Evolutionary conservation across 345 rosid genomes (phyloP).

Genomic region (Microthlaspi erraticum): DNA sequence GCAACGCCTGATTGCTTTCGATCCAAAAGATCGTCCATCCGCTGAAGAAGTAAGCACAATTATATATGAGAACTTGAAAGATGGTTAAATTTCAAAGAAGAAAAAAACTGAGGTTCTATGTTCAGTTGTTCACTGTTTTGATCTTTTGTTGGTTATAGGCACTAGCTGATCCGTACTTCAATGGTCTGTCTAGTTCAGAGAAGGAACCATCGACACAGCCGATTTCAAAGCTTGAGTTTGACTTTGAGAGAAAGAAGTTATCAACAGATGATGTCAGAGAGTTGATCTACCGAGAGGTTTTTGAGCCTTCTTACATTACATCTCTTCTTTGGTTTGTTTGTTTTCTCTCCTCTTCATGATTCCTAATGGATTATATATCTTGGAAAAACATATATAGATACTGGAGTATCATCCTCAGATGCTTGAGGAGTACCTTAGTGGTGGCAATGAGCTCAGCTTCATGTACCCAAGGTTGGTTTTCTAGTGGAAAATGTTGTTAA

Average conservation of each 20-base stretch:
- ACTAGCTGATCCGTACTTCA: constrained; percentile 84
- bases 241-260: constrained; percentile 92
- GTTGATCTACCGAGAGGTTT: constrained; percentile 91
- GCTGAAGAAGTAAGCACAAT: constrained; percentile 73
- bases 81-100: not conserved
- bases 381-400: constrained; percentile 60
- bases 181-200: constrained; percentile 73
- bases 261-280: constrained; percentile 92
- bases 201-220: constrained; percentile 86
- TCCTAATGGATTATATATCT: constrained; percentile 26
- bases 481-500: not conserved
- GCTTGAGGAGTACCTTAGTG: constrained; percentile 89
- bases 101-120: constrained; percentile 7
- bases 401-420: constrained; percentile 96
- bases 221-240: constrained; percentile 93
- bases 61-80: not conserved
- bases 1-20: constrained; percentile 85
- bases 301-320: constrained; percentile 34
- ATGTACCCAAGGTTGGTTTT: constrained; percentile 83
- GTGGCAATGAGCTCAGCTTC: constrained; percentile 91
- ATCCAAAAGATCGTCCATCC: constrained; percentile 94
- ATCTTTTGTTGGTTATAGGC: constrained; percentile 59
- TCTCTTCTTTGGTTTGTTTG: constrained; percentile 23
- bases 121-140: constrained; percentile 19
- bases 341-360: constrained; percentile 19